Base-by-base conservation (phyloP, 2,329 filamentous ascomycete species). In the Ophiostoma himal-ulmi region DNA sequence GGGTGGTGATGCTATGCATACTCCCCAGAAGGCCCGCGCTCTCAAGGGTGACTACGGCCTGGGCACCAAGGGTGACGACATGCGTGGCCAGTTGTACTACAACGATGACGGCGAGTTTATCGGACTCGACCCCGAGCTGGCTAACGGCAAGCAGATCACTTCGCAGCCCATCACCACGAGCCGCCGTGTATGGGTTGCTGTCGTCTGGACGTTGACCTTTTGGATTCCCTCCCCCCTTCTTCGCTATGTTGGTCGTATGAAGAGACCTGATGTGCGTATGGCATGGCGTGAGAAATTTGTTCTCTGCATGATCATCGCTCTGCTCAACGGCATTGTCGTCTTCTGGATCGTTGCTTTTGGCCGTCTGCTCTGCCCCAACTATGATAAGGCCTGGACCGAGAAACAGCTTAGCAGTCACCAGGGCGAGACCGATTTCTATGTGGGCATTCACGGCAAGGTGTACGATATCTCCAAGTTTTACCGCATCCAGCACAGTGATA, bases 241-340 rank as follows among this genome's bases (percentile, higher is more conserved):
- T 20, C 86, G 86, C n/a, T 90, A 85, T 72, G 77, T 98, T 71
- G 95, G 95, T 41, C 91, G 94, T 30, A 99, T 99, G 95, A 96
- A 96, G 81, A 89, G 95, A 70, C 95, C 94, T 1, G 95, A 99
- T 80, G 93, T 99, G 10, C 91, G 95, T 36, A 91, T 97, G 88
- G 95, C 95, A 0, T 99, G 95, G 95, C 88, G 95, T 79, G 95
- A 99, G 77, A 99, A 99, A 80, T 68, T 99, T 13, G 90, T 95
- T 0, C 83, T 99, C 13, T 88, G 94, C 66, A 83, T 91, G 71
- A 76, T 97, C 69, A 98, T 99, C 75, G 78, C 91, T 39, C 76
- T 99, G 14, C 80, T 96, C 74, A 99, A 99, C 80, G 93, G 78
- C 54, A 77, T 87, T 37, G 87, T 99, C 72, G 84, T 97, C 71